phyloP scores from a whole-genome alignment of 169 alveolate genomes.

The Cryptosporidium parvum region DNA sequence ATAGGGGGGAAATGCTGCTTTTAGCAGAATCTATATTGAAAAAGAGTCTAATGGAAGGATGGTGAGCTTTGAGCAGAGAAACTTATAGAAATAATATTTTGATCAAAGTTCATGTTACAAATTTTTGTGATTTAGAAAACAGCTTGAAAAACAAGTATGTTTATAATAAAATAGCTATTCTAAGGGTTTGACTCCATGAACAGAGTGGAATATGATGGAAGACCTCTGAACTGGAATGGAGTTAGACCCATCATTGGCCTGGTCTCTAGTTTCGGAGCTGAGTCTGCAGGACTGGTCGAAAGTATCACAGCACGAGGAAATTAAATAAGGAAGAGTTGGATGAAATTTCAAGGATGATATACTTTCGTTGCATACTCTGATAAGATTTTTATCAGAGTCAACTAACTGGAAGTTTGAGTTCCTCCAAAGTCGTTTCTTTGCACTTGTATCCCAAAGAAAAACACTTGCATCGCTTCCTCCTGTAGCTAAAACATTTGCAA shows the following conservation, averaged over 20 bases:
- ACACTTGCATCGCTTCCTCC: slow-evolving; percentile 72
- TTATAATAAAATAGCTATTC: slow-evolving; percentile 11
- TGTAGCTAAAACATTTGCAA: slow-evolving; percentile 44
- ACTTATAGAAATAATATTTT: no score
- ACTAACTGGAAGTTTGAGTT: slow-evolving; percentile 48
- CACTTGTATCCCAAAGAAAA: slow-evolving; percentile 65
- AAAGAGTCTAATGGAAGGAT: no score
- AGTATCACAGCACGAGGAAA: slow-evolving; percentile 44
- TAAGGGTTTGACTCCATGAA: slow-evolving; percentile 47
- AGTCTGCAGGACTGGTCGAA: slow-evolving; percentile 22
- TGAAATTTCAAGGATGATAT: slow-evolving; percentile 43
- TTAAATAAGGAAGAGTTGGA: slow-evolving; percentile 35
- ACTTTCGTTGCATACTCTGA: slow-evolving; percentile 37
- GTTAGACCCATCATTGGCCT: not conserved
- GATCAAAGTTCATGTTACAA: not conserved
- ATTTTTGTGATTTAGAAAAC: not conserved
- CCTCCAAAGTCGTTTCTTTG: slow-evolving; percentile 74
- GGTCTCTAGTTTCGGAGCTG: slow-evolving; percentile 17
- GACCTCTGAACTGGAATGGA: slow-evolving; percentile 15
- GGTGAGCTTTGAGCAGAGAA: not conserved
- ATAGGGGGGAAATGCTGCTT: not conserved
- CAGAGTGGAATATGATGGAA: slow-evolving; percentile 34
- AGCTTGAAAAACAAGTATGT: not conserved
- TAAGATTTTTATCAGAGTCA: slow-evolving; percentile 26
- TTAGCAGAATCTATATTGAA: not conserved